Percentiles rank a stretch among this genome's conserved stretches.
Evolutionary conservation across 1,284 basidiomycete species (phyloP).

Genomic region (Sanghuangporus baumii): DNA sequence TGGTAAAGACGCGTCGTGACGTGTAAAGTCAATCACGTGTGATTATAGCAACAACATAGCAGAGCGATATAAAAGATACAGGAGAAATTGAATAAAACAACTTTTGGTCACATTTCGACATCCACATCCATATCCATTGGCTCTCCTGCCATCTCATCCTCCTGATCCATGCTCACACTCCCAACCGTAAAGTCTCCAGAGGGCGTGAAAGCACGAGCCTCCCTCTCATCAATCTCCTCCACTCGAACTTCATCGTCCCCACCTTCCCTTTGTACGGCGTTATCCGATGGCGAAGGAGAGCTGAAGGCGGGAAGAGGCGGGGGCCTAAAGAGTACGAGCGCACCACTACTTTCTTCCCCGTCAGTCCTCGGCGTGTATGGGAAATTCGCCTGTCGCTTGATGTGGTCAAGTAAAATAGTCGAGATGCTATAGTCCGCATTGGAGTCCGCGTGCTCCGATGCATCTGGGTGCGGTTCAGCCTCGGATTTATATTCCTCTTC

Average conservation of each 20-base stretch:
- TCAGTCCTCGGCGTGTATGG: not conserved
- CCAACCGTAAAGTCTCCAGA: not conserved
- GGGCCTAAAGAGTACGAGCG: conserved; percentile 13
- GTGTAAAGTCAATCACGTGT: not conserved
- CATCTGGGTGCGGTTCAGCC: conserved; percentile 16
- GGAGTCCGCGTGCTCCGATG: conserved; percentile 14
- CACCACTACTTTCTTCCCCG: not conserved
- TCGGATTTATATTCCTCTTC: conserved; percentile 17
- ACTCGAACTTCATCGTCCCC: not conserved
- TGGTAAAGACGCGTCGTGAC: not conserved
- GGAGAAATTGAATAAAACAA: not conserved
- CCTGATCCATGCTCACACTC: conserved; percentile 4
- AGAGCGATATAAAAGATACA: not conserved
- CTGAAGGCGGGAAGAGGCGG: conserved; percentile 10
- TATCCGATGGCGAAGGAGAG: not conserved
- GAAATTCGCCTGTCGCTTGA: conserved; percentile 11
- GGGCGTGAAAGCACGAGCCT: not conserved
- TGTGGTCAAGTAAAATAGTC: conserved; percentile 15
- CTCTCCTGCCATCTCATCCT: not conserved
- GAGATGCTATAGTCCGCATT: conserved; percentile 17
- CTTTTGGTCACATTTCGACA: conserved; percentile 1
- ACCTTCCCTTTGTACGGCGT: not conserved
- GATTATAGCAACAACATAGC: not conserved
- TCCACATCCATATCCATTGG: conserved; percentile 17
- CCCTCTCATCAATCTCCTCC: conserved; percentile 7